Evolutionary conservation across 768 basidiomycete genomes (phyloP).

Genomic region (Phanerochaete carnosa): DNA sequence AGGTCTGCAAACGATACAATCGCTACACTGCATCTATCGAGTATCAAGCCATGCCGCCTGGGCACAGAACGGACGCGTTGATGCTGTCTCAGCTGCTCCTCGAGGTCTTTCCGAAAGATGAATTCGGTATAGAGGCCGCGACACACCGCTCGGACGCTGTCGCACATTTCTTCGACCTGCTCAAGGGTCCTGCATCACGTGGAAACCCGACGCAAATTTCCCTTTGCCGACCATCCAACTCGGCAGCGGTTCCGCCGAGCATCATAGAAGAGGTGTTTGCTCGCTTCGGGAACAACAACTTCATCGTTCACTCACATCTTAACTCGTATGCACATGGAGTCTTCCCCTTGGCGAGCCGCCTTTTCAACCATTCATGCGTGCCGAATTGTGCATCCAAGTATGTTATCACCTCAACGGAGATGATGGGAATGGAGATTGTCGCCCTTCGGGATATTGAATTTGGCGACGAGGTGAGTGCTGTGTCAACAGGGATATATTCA

Average conservation of each 20-base stretch:
- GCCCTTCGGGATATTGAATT: constrained; percentile 52
- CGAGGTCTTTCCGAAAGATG: constrained; percentile 26
- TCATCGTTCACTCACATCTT: constrained; percentile 71
- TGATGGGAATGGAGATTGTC: constrained; percentile 60
- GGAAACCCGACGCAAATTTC: neutral
- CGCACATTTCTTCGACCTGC: constrained; percentile 21
- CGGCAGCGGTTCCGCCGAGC: neutral
- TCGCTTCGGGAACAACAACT: constrained; percentile 82
- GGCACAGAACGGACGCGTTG: constrained; percentile 59
- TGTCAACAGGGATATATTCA: neutral
- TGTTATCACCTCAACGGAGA: constrained; percentile 32
- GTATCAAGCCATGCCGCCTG: constrained; percentile 46
- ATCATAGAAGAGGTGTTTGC: constrained; percentile 37
- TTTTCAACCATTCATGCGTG: constrained; percentile 80
- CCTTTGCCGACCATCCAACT: constrained; percentile 11
- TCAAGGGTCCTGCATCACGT: constrained; percentile 14
- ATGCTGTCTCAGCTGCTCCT: constrained; percentile 63
- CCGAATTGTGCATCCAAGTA: constrained; percentile 73
- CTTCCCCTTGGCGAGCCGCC: constrained; percentile 73
- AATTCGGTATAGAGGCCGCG: neutral
- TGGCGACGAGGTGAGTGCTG: constrained; percentile 60
- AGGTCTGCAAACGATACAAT: constrained; percentile 61
- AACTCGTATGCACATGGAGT: constrained; percentile 69
- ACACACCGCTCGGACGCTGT: neutral
- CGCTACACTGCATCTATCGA: constrained; percentile 40